Evolutionary conservation across 1,284 basidiomycete genomes (phyloP), one percentile per base, ranked within the genome.

Genomic region (Omphalotus olearius): DNA sequence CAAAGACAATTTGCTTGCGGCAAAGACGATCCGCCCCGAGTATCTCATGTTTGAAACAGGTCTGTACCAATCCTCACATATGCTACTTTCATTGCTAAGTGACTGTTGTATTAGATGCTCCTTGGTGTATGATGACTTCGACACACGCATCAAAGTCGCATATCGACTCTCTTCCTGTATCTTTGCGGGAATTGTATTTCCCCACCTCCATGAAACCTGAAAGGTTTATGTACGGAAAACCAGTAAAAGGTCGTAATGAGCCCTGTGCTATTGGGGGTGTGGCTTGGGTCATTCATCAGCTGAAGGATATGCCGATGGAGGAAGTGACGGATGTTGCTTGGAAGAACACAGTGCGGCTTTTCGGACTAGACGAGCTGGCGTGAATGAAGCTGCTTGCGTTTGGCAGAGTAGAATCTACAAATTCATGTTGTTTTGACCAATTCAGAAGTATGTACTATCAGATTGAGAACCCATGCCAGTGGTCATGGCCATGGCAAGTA

Each of bases 171-270:
- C 70, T 91, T 30, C 78, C 83, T 0, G 57, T 70, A 0, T 59
- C 69, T 14, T 69, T 87, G 18, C 71, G 70, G 25, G 60, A 70
- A 3, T 60, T 79, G 13, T 86, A 82, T 65, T 73, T 82, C 58
- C 79, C 84, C 3, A 58, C 72, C 20, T 64, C 75, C 10, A 74
- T 76, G 38, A 86, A 86, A 61, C 80, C 87, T 9, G 90, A 94
- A 58, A 79, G 79, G 5, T 89, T 85, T 62, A 72, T 74, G 4
- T 61, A 65, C 9, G 85, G 83, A 1, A 76, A 77, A 58, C 73
- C 83, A 1, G 84, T 93, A 43, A 94, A 95, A 66, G 88, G 90
- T 0, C 72, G 93, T 16, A 92, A 91, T 61, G 93, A 95, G 63
- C 91, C 93, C 1, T 78, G 72, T 16, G 74, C 83, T 2, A 79